A percentile compares a stretch with the other conserved stretches of the same genome.
Conservation (phyloP, 192 early-diverging fungal genomes). For the Umbelopsis isabellina region DNA sequence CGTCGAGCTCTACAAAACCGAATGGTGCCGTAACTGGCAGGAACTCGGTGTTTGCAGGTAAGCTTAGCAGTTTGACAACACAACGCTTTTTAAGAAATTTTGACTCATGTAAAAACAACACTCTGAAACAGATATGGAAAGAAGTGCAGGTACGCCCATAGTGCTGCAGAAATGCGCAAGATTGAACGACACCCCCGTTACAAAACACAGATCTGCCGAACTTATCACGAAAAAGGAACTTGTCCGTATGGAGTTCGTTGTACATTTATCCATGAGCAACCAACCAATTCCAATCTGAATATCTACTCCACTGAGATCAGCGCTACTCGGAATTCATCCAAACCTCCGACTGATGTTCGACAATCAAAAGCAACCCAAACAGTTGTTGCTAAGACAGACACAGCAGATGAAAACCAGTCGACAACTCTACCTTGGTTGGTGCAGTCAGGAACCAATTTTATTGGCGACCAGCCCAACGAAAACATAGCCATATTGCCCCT, state of each 20-base stretch:
- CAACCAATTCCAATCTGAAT: background rate
- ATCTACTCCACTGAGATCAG: background rate
- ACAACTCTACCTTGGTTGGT: background rate
- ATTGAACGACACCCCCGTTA: conserved; percentile 91
- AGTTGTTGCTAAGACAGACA: background rate
- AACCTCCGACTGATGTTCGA: background rate
- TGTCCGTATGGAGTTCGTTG: conserved; percentile 96
- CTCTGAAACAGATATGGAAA: conserved; percentile 72
- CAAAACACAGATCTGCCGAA: conserved; percentile 94
- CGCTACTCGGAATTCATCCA: background rate
- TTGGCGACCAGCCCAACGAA: background rate
- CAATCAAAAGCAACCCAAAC: background rate
- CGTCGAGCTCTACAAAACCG: conserved; percentile 47
- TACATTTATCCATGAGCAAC: conserved; percentile 86
- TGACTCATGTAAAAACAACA: background rate
- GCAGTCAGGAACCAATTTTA: background rate
- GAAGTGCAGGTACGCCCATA: conserved; percentile 96
- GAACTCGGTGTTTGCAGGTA: conserved; percentile 53
- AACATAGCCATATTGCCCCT: background rate
- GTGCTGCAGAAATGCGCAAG: conserved; percentile 71
- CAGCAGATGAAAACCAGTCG: background rate
- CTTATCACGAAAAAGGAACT: conserved; percentile 84
- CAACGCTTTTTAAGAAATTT: background rate
- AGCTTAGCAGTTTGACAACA: background rate
- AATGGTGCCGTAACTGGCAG: conserved; percentile 53